Base-by-base conservation (phyloP, 306 rosid species). In the Medicago arabica region DNA sequence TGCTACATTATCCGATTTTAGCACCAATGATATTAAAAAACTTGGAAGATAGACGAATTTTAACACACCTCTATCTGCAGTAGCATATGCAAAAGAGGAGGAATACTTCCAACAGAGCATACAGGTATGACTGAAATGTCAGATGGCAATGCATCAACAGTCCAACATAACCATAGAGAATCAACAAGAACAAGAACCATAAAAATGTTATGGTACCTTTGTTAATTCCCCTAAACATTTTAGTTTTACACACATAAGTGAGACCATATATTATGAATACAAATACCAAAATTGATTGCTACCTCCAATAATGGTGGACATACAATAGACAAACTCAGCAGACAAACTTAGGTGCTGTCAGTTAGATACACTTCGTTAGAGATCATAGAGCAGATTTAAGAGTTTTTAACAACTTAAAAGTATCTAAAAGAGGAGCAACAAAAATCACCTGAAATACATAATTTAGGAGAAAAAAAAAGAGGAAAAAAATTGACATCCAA, bases 361-460 rank as follows among this genome's bases (percentile, higher is more conserved):
- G 16, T 5, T 46, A 46, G 16, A 46, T 46, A 13, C n/a, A 13
- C 51, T 12, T 46, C 16, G 51, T 46, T 46, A 46, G n/a, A 46
- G n/a, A n/a, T 46, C n/a, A 46, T 4, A 46, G 7, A 46, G 51
- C 51, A 46, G 16, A 46, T 46, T 13, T 46, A 46, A 46, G 51
- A 46, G 51, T 13, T 46, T 44, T 13, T 46, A 46, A 46, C 51
- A 12, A 46, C 16, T 46, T 46, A 4, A 46, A 46, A 46, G 51
- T 46, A 12, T 46, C 16, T 46, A 44, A 3, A 15, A 46, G 51
- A 46, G 51, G 51, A 46, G 51, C 16, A 46, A 12, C 51, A 15
- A 4, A 25, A 80, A 77, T 74, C 62, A 57, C 69, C 87, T 77
- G 75, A 77, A 77, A 84, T 69, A 80, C 83, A 77, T 80, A 4